These are phyloP conservation scores for Candida sanyaensis DNA, from an alignment of 1,139 yeast species.

Conservation along the genomic window DNA sequence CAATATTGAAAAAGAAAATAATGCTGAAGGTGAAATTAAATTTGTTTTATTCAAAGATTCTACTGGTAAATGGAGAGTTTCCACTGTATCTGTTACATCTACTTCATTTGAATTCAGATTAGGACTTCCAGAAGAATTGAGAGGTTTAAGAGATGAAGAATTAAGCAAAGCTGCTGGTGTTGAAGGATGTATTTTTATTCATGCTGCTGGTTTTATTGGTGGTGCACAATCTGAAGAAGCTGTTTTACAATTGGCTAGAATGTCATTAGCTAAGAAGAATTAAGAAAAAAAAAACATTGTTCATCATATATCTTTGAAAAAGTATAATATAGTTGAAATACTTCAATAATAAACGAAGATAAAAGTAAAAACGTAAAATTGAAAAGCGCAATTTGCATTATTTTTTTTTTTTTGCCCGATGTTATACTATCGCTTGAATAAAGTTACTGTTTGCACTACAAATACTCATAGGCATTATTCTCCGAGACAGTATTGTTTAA, in stretches of 20 bases:
- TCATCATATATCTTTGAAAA: not conserved
- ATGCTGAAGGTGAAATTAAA: constrained; percentile 56
- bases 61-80: constrained; percentile 78
- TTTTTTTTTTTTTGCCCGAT: too few relatives aligned
- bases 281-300: not conserved
- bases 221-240: constrained; percentile 85
- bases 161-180: constrained; percentile 74
- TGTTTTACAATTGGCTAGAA: constrained; percentile 73
- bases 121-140: constrained; percentile 87
- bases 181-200: constrained; percentile 85
- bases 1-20: constrained; percentile 64
- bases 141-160: constrained; percentile 90
- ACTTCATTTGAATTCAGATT: constrained; percentile 82
- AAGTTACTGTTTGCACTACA: too few relatives aligned
- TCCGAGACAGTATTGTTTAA: too few relatives aligned
- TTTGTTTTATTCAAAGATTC: constrained; percentile 83
- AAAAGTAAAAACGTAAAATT: too few relatives aligned
- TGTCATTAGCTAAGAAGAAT: constrained; percentile 20
- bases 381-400: too few relatives aligned
- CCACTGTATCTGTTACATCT: constrained; percentile 78
- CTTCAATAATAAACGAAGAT: too few relatives aligned
- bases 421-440: too few relatives aligned
- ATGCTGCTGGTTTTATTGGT: constrained; percentile 97
- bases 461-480: too few relatives aligned
- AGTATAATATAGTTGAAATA: too few relatives aligned